phyloP scores from a whole-genome alignment of 306 rosid genomes.

The Inga laurina region DNA sequence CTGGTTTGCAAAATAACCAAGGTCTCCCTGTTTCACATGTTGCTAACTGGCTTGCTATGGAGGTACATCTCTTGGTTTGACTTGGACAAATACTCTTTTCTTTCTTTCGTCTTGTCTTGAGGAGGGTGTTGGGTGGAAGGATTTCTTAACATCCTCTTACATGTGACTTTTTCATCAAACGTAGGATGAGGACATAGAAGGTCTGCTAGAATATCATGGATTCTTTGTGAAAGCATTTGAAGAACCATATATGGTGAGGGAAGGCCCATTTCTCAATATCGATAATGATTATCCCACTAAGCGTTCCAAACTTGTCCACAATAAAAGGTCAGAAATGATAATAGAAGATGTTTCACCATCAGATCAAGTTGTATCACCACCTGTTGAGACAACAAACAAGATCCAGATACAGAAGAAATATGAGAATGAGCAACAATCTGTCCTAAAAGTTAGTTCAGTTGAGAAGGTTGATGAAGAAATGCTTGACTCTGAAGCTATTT shows the following conservation, averaged over 20 bases:
- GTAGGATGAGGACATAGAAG: slow-evolving; percentile 84
- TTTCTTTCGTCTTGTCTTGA: background rate
- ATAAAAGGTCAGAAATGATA: slow-evolving; percentile 69
- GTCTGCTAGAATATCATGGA: slow-evolving; percentile 81
- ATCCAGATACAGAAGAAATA: slow-evolving; percentile 32
- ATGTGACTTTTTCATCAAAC: slow-evolving; percentile 36
- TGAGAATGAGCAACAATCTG: slow-evolving; percentile 45
- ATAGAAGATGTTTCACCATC: slow-evolving; percentile 56
- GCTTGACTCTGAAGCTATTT: slow-evolving; percentile 39
- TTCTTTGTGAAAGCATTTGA: slow-evolving; percentile 66
- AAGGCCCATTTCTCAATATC: slow-evolving; percentile 75
- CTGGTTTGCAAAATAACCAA: slow-evolving; percentile 88
- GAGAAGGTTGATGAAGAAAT: slow-evolving; percentile 59
- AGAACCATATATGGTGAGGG: slow-evolving; percentile 88
- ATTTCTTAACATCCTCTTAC: slow-evolving; percentile 33
- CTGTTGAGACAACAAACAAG: slow-evolving; percentile 44
- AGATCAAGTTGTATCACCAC: slow-evolving; percentile 37
- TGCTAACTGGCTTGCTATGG: slow-evolving; percentile 92
- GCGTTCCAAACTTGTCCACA: slow-evolving; percentile 79
- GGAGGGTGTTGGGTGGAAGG: slow-evolving; percentile 11
- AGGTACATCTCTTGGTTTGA: slow-evolving; percentile 58
- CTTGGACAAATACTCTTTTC: slow-evolving; percentile 21
- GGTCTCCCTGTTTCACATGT: slow-evolving; percentile 81
- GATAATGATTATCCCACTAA: slow-evolving; percentile 81
- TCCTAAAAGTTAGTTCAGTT: slow-evolving; percentile 39